A percentile compares a stretch with the other conserved stretches of the same genome.
These are phyloP conservation scores for Ensete glaucum DNA, from an alignment of 176 grass and related monocot genomes.

Conservation along the genomic window DNA sequence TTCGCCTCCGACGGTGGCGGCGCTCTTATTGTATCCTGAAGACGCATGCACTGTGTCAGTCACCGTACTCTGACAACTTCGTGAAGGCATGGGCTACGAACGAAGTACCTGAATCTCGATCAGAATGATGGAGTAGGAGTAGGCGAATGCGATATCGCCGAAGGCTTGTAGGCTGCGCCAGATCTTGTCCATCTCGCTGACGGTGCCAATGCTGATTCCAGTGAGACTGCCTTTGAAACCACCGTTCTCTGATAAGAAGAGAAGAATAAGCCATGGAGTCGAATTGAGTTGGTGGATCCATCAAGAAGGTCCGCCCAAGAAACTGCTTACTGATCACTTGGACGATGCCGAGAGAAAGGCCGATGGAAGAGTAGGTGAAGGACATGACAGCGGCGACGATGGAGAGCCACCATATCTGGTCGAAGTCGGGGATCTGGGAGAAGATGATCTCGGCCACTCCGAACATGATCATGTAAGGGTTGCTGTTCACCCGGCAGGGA, in stretches of 20 bases:
- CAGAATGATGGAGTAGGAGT: conserved; percentile 21
- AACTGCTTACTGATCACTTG: conserved; percentile 14
- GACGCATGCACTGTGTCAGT: neutral
- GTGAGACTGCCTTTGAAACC: conserved; percentile 4
- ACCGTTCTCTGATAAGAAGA: neutral
- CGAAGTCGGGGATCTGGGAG: conserved; percentile 18
- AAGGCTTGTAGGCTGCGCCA: conserved; percentile 18
- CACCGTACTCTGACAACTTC: no score
- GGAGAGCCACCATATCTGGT: conserved; percentile 20
- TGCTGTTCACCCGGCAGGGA: conserved; percentile 4
- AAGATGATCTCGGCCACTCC: conserved; percentile 9
- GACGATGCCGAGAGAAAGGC: conserved; percentile 12
- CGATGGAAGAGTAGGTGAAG: conserved; percentile 16
- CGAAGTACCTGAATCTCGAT: conserved; percentile 8
- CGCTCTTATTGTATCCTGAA: conserved; percentile 36
- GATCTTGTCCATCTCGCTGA: conserved; percentile 10
- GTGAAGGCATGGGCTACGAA: neutral
- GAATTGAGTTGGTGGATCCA: no score
- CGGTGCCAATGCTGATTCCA: conserved; percentile 11
- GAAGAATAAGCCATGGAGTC: neutral
- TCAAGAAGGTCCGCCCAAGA: neutral
- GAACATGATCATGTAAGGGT: conserved; percentile 14
- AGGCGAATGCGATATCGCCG: conserved; percentile 14
- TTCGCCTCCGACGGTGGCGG: conserved; percentile 40
- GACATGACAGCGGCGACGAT: conserved; percentile 13